Percentiles rank a stretch among this genome's conserved stretches.
Conservation (phyloP, 164 flowering plant species). For the Sextonia rubra region DNA sequence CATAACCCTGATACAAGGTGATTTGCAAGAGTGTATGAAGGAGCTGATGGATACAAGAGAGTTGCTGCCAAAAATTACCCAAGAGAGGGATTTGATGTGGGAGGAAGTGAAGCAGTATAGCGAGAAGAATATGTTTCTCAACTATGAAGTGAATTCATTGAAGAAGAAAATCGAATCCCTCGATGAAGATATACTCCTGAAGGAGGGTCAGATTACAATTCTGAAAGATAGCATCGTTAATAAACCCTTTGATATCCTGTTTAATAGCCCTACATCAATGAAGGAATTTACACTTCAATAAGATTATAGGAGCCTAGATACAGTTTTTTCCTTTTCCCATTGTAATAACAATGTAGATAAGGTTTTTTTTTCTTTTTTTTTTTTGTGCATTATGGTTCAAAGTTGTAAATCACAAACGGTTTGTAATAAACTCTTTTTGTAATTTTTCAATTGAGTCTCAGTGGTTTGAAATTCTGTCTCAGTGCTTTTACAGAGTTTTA, state of each 20-base stretch:
- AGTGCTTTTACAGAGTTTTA: too few species aligned
- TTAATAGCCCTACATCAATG: conserved; percentile 33
- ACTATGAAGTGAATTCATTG: conserved; percentile 51
- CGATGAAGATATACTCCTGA: conserved; percentile 76
- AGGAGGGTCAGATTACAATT: conserved; percentile 91
- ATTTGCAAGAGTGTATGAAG: conserved; percentile 56
- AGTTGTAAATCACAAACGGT: not conserved
- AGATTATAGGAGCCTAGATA: not conserved
- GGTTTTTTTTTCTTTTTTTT: not conserved
- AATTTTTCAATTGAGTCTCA: too few species aligned
- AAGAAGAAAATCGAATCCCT: conserved; percentile 72
- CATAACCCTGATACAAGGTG: conserved; percentile 40
- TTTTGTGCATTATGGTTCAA: not conserved
- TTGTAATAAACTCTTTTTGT: not conserved
- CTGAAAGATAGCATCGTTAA: conserved; percentile 56
- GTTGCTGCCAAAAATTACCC: conserved; percentile 56
- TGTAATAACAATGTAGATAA: not conserved
- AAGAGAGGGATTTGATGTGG: conserved; percentile 88
- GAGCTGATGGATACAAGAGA: conserved; percentile 45
- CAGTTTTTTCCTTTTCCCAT: not conserved
- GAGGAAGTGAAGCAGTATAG: conserved; percentile 70
- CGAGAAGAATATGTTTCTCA: conserved; percentile 77
- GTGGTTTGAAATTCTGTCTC: too few species aligned
- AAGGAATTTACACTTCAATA: conserved; percentile 36
- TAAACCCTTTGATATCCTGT: conserved; percentile 56